A percentile compares a stretch with the other conserved stretches of the same genome.
These are phyloP conservation scores for Phytopythium montanum DNA, from an alignment of 352 stramenopile genomes.

Conservation along the genomic window DNA sequence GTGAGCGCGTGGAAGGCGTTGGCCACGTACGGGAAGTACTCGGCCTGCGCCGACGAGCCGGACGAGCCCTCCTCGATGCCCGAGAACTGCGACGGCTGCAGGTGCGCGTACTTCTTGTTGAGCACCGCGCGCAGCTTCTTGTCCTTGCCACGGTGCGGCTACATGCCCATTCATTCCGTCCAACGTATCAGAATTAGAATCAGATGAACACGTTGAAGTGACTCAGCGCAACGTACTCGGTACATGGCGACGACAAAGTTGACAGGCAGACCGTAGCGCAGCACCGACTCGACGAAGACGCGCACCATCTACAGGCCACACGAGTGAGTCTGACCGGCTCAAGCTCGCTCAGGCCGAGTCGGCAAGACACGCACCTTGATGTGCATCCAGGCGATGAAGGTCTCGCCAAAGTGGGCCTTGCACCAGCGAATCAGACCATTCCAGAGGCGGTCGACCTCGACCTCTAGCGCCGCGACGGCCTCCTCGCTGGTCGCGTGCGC, in stretches of 20 bases:
- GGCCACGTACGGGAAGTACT: constrained; percentile 84
- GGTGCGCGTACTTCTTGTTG: constrained; percentile 81
- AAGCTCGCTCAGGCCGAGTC: neutral
- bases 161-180: neutral
- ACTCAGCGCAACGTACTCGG: constrained; percentile 38
- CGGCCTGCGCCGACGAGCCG: constrained; percentile 46
- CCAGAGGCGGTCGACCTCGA: constrained; percentile 93
- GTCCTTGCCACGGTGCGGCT: constrained; percentile 76
- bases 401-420: constrained; percentile 98
- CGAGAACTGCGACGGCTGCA: constrained; percentile 82
- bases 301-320: constrained; percentile 77
- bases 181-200: constrained; percentile 3
- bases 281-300: constrained; percentile 96
- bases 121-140: constrained; percentile 81
- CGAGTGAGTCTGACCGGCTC: too few relatives aligned
- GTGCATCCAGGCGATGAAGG: constrained; percentile 98
- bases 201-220: neutral
- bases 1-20: constrained; percentile 72
- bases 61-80: constrained; percentile 63
- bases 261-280: constrained; percentile 96
- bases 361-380: constrained; percentile 87
- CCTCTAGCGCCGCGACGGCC: constrained; percentile 78
- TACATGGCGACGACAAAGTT: constrained; percentile 92
- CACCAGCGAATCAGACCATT: constrained; percentile 95
- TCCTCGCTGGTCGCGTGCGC: constrained; percentile 87